Percentiles rank a stretch among this genome's conserved stretches.
These are phyloP conservation scores for Ambrosia trifida DNA, from an alignment of 129 eudicot species.

Conservation along the genomic window DNA sequence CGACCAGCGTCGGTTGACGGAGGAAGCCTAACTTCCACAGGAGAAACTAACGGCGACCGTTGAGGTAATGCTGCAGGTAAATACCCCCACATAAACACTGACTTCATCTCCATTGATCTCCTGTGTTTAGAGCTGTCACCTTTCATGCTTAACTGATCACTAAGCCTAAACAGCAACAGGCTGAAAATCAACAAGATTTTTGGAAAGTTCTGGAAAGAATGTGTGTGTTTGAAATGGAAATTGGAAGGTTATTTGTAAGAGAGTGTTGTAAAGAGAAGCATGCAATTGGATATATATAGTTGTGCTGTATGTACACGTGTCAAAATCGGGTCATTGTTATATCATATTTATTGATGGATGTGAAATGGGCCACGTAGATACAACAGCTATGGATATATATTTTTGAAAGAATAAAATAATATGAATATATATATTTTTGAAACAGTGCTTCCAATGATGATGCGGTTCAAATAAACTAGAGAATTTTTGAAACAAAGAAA, in stretches of 20 bases:
- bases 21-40: slow-evolving; percentile 64
- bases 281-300: background rate
- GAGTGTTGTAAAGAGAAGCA: background rate
- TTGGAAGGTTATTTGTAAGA: no score
- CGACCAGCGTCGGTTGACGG: slow-evolving; percentile 46
- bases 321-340: background rate
- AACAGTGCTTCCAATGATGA: background rate
- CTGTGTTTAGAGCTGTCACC: slow-evolving; percentile 41
- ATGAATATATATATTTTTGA: no score
- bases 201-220: background rate
- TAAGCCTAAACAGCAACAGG: no score
- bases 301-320: background rate
- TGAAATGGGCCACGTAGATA: background rate
- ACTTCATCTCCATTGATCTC: slow-evolving; percentile 39
- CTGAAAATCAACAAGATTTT: no score
- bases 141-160: slow-evolving; percentile 34
- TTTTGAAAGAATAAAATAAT: no score
- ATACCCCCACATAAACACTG: slow-evolving; percentile 88
- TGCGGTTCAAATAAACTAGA: background rate
- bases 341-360: background rate
- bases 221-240: background rate
- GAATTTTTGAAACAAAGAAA: background rate
- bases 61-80: slow-evolving; percentile 94
- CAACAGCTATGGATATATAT: background rate
- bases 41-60: slow-evolving; percentile 83